phyloP scores from a whole-genome alignment of 2,329 filamentous ascomycete genomes.

The Periconia digitata region DNA sequence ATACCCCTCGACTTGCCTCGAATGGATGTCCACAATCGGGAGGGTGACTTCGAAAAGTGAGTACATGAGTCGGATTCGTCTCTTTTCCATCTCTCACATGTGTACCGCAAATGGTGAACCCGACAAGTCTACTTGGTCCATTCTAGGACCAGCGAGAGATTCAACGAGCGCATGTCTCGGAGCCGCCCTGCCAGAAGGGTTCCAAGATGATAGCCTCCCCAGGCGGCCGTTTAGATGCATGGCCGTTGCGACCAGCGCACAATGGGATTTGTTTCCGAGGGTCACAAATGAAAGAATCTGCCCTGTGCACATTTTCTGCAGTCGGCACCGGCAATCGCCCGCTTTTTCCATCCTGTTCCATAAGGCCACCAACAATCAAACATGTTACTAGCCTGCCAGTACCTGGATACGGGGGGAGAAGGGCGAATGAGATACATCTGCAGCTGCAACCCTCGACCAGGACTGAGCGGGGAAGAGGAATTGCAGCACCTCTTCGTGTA shows the following conservation, averaged over 20 bases:
- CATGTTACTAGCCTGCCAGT: background rate
- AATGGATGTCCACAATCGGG: conserved; percentile 25
- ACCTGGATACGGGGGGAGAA: conserved; percentile 20
- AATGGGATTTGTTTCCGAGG: background rate
- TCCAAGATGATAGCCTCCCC: background rate
- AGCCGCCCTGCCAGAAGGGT: background rate
- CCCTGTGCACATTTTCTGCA: background rate
- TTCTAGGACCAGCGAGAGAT: conserved; percentile 7
- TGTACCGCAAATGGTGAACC: conserved; percentile 12
- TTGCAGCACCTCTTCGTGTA: conserved; percentile 25
- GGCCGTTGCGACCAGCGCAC: background rate
- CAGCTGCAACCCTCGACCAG: conserved; percentile 12
- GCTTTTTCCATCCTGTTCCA: background rate
- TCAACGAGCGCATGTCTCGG: background rate
- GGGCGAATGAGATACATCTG: conserved; percentile 27
- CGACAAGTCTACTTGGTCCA: conserved; percentile 15
- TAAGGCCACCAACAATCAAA: background rate
- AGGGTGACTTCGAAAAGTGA: conserved; percentile 8
- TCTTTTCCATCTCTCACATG: conserved; percentile 13
- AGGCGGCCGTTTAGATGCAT: background rate
- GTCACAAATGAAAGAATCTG: background rate
- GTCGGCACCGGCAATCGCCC: background rate
- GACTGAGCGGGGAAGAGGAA: conserved; percentile 17
- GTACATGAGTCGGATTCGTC: conserved; percentile 19
- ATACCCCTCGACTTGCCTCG: conserved; percentile 14